Evolutionary conservation across 805 yeast species (phyloP), one percentile per base, ranked within the genome.

Genomic region (Yamadazyma laniorum): DNA sequence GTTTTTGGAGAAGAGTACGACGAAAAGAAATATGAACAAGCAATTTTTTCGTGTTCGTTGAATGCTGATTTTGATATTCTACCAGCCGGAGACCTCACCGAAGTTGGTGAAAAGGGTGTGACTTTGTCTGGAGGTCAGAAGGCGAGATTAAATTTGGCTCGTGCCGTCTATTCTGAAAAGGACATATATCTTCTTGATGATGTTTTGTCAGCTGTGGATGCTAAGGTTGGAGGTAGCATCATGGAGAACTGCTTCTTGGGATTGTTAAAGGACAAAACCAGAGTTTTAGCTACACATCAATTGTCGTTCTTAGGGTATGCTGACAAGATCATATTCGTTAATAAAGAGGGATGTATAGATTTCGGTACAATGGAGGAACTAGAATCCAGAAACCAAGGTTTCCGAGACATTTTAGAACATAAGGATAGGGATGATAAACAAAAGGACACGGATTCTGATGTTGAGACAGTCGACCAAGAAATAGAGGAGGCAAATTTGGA

Each of bases 61-160:
- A 54, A 55, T 38, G 48, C 48, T 21, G 67, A 61, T 41, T 46
- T 61, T 16, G 53, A 51, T 30, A 46, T 49, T 11, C 49, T 59
- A 28, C 60, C 61, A 1, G 63, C 61, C 25, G 64, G 64, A 19
- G 67, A 61, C 42, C 23, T 37, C 15, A 60, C 67, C 14, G 67
- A 62, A 47, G 56, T 62, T 36, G 67, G 67, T 40, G 67, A 62
- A 47, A 44, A 59, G 23, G 67, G 67, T 22, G 56, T 62, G 17
- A 62, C 66, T 0, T 53, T 62, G 35, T 59, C 65, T 18, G 67
- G 67, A 13, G 67, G 67, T 19, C 67, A 62, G 44, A 61, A 61
- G 42, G 64, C 67, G 1, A 44, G 67, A 43, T 47, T 61, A 35
- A 58, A 54, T 39, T 51, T 62, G 27, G 66, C 67, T 2, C 48